Evolutionary conservation across 179 eudicot genomes (phyloP), one percentile per base, ranked within the genome.

Genomic region (Silene vulgaris): DNA sequence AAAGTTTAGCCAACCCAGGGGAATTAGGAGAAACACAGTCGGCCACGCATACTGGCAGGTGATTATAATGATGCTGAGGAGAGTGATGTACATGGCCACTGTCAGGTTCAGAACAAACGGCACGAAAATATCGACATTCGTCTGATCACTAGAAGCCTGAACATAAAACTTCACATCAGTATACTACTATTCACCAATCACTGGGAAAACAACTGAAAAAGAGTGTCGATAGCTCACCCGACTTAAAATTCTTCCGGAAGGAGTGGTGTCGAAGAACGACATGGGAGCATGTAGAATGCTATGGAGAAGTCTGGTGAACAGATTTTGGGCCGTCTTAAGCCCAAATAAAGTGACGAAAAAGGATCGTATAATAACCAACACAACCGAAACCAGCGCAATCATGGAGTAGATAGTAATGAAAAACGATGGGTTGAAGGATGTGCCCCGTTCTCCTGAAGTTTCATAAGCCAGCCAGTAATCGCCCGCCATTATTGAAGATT

Each of bases 31-130:
- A 78, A 96, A 83, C 19, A 87, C 78, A 0, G 97, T 96, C 5
- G 99, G 99, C 99, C 99, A 96, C 74, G 99, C 89, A 71, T 90
- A 82, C 76, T 89, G 99, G 77, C 99, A 96, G 6, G 97, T 93
- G 82, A 96, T 76, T 59, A 96, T 83, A 70, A 96, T 79, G 81
- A 91, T 96, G 84, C 99, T 79, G 77, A 96, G 35, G 67, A 96
- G 82, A 14, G 93, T 84, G 74, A 88, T 75, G 82, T 85, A 92
- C 97, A 89, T 88, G 13, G 97, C 75, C 66, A 93, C 76, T 17
- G 91, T 84, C 14, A 96, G 63, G 78, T 83, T 83, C 84, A 89
- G 85, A 60, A 88, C 79, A 73, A 96, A 90, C 2, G 99, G 99
- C 66, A 96, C 86, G 69, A 91, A 85, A 3, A 93, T 64, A 79